Evolutionary conservation across 2,329 filamentous ascomycete genomes (phyloP), one percentile per base, ranked within the genome.

Genomic region (Didymella arachidicola): DNA sequence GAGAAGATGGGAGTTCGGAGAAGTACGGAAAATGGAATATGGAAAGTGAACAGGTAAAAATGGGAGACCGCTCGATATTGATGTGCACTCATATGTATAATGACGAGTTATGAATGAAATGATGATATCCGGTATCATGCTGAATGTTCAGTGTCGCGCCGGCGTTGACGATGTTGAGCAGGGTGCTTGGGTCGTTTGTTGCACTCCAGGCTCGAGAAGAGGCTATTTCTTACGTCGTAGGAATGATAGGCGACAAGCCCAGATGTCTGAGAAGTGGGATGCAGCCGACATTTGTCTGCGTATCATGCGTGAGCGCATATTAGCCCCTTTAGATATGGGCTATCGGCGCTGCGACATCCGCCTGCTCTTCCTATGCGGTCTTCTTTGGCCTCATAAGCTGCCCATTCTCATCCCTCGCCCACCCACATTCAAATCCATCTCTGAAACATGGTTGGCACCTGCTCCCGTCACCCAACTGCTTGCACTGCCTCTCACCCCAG

Each of bases 401-500:
- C 22, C 56, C 56, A 7, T 46, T 50, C 26, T 36, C 27, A 25
- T 59, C 56, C n/a, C 56, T 53, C 12, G 39, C 56, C 57, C 57
- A 61, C 19, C 52, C 43, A 53, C 67, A 69, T 16, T 44, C 57
- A 10, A 48, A 10, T 6, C 50, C 30, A 4, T 54, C 50, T 2
- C 42, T 49, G 14, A 43, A 55, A 48, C 67, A 69, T 12, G 59
- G 63, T 27, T 61, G 42, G 16, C 67, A 70, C 3, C 58, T 34
- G 34, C 51, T 63, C 6, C 66, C 66, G 43, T 66, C 58, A 1
- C 64, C 67, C 32, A 64, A 26, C 14, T 61, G 65, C 25, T 60
- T 39, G 36, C 67, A 70, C 2, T 59, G 39, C 25, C 58, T 60
- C 32, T 63, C 60, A 2, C 51, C 46, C 5, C 62, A 30, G 0